phyloP scores from a whole-genome alignment of 495 filamentous ascomycete genomes.

The Lepraria neglecta region DNA sequence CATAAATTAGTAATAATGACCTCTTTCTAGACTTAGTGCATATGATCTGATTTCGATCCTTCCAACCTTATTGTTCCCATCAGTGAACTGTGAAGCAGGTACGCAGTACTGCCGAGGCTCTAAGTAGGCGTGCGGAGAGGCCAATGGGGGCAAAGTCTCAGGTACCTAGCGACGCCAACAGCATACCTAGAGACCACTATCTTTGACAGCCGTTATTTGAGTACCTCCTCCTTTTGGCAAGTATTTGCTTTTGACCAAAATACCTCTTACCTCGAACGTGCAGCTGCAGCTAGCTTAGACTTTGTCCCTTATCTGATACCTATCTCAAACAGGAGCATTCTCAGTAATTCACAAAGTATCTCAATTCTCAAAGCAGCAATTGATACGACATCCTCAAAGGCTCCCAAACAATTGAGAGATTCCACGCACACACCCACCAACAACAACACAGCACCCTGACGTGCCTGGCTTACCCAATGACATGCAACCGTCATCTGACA shows the following conservation, averaged over 20 bases:
- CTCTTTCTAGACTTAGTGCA: not conserved
- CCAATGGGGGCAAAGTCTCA: not conserved
- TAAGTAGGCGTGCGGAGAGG: not conserved
- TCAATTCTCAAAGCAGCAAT: conserved; percentile 2
- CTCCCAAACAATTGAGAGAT: not conserved
- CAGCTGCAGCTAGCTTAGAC: conserved; percentile 7
- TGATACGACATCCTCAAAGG: not conserved
- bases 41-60: not conserved
- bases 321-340: not conserved
- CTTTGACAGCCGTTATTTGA: not conserved
- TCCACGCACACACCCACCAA: not conserved
- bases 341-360: not conserved
- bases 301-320: conserved; percentile 7
- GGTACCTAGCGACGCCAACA: not conserved
- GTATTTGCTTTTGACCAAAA: not conserved
- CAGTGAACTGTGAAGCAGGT: not conserved
- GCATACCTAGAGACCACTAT: not conserved
- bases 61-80: too few relatives aligned
- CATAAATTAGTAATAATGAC: not conserved
- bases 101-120: conserved; percentile 3
- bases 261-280: not conserved
- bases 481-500: conserved; percentile 5
- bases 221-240: conserved; percentile 6
- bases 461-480: not conserved
- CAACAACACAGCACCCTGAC: not conserved